phyloP scores from a whole-genome alignment of 768 basidiomycete genomes.

The Mycena venus region DNA sequence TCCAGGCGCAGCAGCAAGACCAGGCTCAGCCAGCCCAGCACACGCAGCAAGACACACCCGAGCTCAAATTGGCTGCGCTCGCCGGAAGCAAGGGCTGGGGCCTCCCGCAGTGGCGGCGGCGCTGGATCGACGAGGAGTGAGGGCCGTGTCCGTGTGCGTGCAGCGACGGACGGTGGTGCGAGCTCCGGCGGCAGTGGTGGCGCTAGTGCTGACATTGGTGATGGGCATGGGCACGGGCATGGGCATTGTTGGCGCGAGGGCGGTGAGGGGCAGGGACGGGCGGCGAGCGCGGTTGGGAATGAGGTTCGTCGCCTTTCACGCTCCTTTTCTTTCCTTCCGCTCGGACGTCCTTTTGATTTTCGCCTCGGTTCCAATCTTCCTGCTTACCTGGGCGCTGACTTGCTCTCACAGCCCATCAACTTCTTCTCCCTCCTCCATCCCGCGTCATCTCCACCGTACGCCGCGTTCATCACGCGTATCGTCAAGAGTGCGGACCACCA shows the following conservation, averaged over 20 bases:
- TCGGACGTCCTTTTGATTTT: background rate
- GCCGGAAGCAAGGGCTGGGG: slow-evolving; percentile 8
- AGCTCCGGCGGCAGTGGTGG: too few relatives aligned
- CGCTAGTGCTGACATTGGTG: background rate
- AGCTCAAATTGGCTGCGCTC: slow-evolving; percentile 2
- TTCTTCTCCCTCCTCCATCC: slow-evolving; percentile 89
- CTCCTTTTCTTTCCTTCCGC: background rate
- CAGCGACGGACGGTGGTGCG: too few relatives aligned
- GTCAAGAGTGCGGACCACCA: slow-evolving; percentile 93
- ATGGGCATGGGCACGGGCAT: background rate
- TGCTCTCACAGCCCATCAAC: slow-evolving; percentile 82
- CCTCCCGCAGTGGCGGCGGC: background rate
- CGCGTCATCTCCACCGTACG: slow-evolving; percentile 87
- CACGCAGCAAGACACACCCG: slow-evolving; percentile 3
- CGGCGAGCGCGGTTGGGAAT: slow-evolving; percentile 45
- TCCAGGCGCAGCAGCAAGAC: background rate
- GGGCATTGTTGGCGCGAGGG: slow-evolving; percentile 18
- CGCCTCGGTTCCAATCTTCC: slow-evolving; percentile 29
- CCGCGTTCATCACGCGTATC: slow-evolving; percentile 85
- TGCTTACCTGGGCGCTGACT: background rate
- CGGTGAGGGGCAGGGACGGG: too few relatives aligned
- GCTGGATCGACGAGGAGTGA: background rate
- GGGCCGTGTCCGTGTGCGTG: too few relatives aligned
- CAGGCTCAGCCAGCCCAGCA: background rate
- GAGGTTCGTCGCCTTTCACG: slow-evolving; percentile 61